A percentile compares a stretch with the other conserved stretches of the same genome.
Conservation (phyloP, 208 protist genomes). For the Leishmania major region DNA sequence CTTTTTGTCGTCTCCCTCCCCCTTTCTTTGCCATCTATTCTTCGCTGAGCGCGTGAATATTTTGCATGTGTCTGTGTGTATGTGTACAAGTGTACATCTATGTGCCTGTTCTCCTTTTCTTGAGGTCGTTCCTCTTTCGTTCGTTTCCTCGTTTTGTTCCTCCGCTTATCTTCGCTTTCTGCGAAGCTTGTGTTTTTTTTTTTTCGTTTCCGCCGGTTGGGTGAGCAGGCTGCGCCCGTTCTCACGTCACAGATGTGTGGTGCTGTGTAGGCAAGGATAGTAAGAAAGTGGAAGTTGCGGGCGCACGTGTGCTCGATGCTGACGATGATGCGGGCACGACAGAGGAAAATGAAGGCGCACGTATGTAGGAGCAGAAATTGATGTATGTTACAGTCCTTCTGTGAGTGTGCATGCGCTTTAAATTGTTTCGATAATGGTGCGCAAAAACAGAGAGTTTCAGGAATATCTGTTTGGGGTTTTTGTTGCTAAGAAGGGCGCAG, state of each 20-base stretch:
- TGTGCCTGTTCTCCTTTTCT: neutral
- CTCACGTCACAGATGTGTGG: neutral
- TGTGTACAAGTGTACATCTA: conserved; percentile 2
- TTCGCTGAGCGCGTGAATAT: neutral
- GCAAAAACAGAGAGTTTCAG: neutral
- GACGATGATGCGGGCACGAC: neutral
- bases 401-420: neutral
- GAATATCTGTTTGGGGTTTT: neutral
- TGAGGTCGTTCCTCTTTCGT: neutral
- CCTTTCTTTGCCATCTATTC: neutral
- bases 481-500: neutral
- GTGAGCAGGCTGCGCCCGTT: neutral
- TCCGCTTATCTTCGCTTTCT: neutral
- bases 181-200: too few species aligned
- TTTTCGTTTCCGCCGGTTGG: neutral
- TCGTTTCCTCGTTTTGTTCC: neutral
- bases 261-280: neutral
- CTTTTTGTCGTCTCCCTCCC: neutral
- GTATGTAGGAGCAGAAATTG: neutral
- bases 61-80: neutral
- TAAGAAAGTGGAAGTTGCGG: neutral
- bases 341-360: neutral
- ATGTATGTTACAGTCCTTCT: neutral
- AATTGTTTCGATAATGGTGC: neutral
- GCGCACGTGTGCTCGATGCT: neutral